Conservation (phyloP, 257 asterid genomes). For the Nicotiana sylvestris region DNA sequence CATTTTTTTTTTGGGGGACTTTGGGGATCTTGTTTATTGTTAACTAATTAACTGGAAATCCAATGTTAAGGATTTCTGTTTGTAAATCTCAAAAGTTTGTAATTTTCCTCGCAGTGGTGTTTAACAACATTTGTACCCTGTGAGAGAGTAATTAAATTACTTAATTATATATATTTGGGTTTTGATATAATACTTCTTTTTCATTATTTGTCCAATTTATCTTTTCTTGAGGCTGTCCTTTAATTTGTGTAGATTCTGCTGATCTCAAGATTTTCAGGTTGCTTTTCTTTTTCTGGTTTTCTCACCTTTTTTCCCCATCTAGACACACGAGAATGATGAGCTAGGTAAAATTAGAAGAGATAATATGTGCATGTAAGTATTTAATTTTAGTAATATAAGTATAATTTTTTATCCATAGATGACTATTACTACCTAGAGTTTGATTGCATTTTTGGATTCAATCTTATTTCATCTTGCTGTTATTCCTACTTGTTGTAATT, state of each 20-base stretch:
- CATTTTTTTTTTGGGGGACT: neutral
- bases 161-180: neutral
- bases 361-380: neutral
- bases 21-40: neutral
- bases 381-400: no score
- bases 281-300: no score
- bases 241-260: neutral
- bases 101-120: constrained; percentile 15
- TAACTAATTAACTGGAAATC: no score
- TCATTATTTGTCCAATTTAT: neutral
- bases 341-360: no score
- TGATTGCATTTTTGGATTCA: no score
- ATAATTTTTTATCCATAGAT: no score
- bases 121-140: constrained; percentile 1
- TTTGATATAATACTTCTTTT: neutral
- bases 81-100: constrained; percentile 13
- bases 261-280: no score
- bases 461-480: no score
- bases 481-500: no score
- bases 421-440: no score
- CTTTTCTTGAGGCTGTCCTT: neutral
- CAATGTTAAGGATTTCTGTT: neutral
- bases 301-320: neutral
- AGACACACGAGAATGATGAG: neutral
- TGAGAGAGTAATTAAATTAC: neutral